Percentiles rank a stretch among this genome's conserved stretches.
phyloP scores from a whole-genome alignment of 148 eudicot genomes.

The Oxyria digyna region DNA sequence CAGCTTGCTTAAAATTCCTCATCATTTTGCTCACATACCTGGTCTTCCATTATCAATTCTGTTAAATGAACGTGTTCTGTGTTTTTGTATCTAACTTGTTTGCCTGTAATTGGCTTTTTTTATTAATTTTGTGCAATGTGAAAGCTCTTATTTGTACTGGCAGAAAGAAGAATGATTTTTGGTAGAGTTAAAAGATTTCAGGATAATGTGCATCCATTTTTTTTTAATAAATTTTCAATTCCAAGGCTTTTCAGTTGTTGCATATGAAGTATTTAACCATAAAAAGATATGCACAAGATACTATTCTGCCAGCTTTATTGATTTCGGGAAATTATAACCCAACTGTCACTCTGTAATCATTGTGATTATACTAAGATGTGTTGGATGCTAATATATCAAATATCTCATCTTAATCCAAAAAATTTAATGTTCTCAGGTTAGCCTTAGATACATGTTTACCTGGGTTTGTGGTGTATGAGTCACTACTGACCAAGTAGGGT shows the following conservation, averaged over 20 bases:
- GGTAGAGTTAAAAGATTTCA: not conserved
- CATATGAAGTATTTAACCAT: not conserved
- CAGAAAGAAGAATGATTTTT: not conserved
- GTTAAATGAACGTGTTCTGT: not conserved
- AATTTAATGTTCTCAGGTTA: not conserved
- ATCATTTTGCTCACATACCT: not conserved
- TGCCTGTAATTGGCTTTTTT: not conserved
- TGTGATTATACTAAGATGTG: not conserved
- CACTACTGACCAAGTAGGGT: not conserved
- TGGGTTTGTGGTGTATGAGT: not conserved
- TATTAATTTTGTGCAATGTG: not conserved
- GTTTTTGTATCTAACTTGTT: not conserved
- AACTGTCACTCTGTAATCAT: not conserved
- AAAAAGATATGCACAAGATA: not conserved
- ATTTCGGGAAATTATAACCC: not conserved
- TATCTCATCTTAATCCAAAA: not conserved
- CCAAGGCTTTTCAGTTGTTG: not conserved
- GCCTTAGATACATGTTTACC: not conserved
- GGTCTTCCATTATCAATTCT: not conserved
- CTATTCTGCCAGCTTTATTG: not conserved
- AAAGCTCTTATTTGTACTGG: not conserved
- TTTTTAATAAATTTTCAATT: not conserved
- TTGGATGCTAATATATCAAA: not conserved
- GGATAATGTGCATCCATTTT: not conserved
- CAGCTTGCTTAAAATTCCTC: not conserved